phyloP scores from a whole-genome alignment of 176 grass and related monocot species.

The maize (Zea mays) region Zm-B73-REFERENCE-NAM-5.0 NC_050101.1:92190501-92191000 shows the following conservation, averaged over 20 bases:
- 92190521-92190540: background rate
- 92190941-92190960: constrained; percentile 78
- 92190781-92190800: background rate
- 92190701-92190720: background rate
- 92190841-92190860: background rate
- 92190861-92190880: background rate
- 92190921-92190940: constrained; percentile 95
- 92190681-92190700: background rate
- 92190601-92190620: background rate
- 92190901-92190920: constrained; percentile 21
- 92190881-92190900: background rate
- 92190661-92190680: background rate
- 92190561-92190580: background rate
- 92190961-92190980: constrained; percentile 92
- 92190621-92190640: background rate
- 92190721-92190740: too few species aligned
- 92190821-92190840: background rate
- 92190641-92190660: background rate
- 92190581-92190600: background rate
- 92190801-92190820: background rate
- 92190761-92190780: too few species aligned
- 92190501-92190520: background rate
- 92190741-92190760: too few species aligned
- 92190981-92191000: constrained; percentile 81
- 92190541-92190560: background rate